Percentiles rank a stretch among this genome's conserved stretches.
Conservation (phyloP, 1,284 basidiomycete species). For the Waitea zeae region DNA sequence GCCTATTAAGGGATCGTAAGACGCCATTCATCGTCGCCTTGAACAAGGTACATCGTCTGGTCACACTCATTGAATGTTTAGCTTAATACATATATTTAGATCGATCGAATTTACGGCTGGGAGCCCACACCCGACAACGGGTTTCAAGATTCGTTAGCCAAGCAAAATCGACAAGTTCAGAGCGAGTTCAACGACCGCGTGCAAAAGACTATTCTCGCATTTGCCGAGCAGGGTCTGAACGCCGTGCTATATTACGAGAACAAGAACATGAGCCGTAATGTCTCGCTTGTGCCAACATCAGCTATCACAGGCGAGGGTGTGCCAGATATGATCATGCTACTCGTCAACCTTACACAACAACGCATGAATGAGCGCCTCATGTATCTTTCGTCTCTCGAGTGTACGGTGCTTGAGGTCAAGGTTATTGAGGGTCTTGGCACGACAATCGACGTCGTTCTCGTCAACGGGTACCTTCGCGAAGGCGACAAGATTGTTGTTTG, state of each 20-base stretch:
- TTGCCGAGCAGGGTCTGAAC: slow-evolving; percentile 96
- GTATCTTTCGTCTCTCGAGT: slow-evolving; percentile 97
- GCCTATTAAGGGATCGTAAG: slow-evolving; percentile 84
- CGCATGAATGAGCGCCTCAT: slow-evolving; percentile 96
- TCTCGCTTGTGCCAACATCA: slow-evolving; percentile 95
- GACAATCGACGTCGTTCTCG: slow-evolving; percentile 94
- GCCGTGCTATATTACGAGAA: slow-evolving; percentile 95
- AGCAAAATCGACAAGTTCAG: slow-evolving; percentile 69
- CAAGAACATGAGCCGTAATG: slow-evolving; percentile 88
- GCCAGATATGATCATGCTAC: slow-evolving; percentile 98
- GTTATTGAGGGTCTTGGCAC: slow-evolving; percentile 97
- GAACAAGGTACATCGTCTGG: slow-evolving; percentile 73
- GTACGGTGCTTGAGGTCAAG: slow-evolving; percentile 99
- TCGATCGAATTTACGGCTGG: slow-evolving; percentile 98
- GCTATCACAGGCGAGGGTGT: slow-evolving; percentile 97
- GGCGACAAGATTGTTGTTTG: slow-evolving; percentile 95
- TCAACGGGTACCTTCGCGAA: slow-evolving; percentile 87
- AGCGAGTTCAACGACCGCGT: slow-evolving; percentile 90
- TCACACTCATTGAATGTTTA: background rate
- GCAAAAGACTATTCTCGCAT: slow-evolving; percentile 76
- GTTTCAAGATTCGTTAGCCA: slow-evolving; percentile 84
- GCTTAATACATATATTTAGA: slow-evolving; percentile 25
- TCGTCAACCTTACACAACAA: slow-evolving; percentile 95
- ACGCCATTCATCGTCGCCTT: slow-evolving; percentile 99
- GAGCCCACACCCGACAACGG: slow-evolving; percentile 80